Base-by-base conservation (phyloP, 495 filamentous ascomycete genomes). In the Lepraria neglecta region DNA sequence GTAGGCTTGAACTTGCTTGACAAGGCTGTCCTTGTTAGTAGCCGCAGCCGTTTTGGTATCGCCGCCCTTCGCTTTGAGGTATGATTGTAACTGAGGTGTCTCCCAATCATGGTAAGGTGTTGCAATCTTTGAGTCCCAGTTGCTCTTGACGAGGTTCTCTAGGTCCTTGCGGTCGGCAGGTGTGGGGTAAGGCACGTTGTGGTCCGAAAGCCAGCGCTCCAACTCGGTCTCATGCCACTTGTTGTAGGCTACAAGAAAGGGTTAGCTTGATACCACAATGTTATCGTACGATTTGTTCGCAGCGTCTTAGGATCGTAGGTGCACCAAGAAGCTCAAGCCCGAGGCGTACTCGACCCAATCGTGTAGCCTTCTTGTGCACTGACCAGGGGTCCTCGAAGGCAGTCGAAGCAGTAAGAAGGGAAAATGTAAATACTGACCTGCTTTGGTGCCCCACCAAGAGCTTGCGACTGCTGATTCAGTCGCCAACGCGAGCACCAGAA, bases 201-300 rank as follows among this genome's bases (percentile, higher is more conserved):
- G 84, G 67, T 98, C 94, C 28, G 88, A 89, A 61, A 98, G 87
- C 94, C 94, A 98, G 68, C 94, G 82, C 78, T 98, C 92, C 12
- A 98, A 82, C 78, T 98, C 94, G 7, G 90, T 96, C 77, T 97
- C 86, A 71, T 97, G 92, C 94, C 94, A 98, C 72, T 92, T 97
- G 77, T 97, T 96, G 81, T 97, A 98, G 6, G 86, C 94, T 96
- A 69, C 28, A 64, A 46, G 30, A 52, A 11, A 31, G 44, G 24
- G 58, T 70, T 43, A 69, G 67, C 48, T 35, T 47, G 55, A 55
- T 43, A 67, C 38, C n/a, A 35, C 7, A 11, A 21, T 12, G 9
- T 4, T 12, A 4, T 38, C 51, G 1, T 35, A 19, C 33, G 1
- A 1, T 4, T 19, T 33, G 4, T 54, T 0, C 17, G 31, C 10